Base-by-base conservation (phyloP, 768 basidiomycete genomes). In the Lactarius trivialis region DNA sequence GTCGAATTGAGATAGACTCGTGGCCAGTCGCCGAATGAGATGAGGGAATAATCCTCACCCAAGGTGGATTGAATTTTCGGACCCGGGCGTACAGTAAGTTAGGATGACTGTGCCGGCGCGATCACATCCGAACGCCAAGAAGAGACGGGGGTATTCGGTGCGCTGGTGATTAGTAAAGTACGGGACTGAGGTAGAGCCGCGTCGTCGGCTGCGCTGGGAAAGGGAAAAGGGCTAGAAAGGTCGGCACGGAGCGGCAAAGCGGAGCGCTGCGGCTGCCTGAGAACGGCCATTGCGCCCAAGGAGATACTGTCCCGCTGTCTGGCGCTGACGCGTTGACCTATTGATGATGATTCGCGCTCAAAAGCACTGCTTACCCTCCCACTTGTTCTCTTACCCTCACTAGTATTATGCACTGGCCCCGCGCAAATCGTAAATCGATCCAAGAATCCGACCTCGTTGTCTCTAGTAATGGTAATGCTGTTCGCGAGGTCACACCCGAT, bases 331-430 rank as follows among this genome's bases (percentile, higher is more conserved):
- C 30, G 30, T 30, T 30, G 30, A 30, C 6, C n/a, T 30, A 30
- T 6, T 30, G 30, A 30, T 30, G 30, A 30, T 30, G 30, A 30
- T 30, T 3, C 30, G n/a, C 53, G n/a, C 60, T 21, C 43, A 7
- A 56, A n/a, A 21, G 60, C 48, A 21, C 28, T 49, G 7, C 50
- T 9, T 49, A 24, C 45, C 0, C 14, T 48, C 14, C 12, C 24
- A 48, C 45, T 48, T 24, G 14, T 33, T 30, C 17, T 30, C 33
- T 30, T n/a, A 30, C 52, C 19, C 30, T 14, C 15, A 28, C 43
- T 48, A 26, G 7, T 4, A 41, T 5, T 15, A 64, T 64, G 63
- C 63, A 58, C 9, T 64, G 63, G 63, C 63, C 58, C 3, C 58
- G 63, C 9, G 24, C 43, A 7, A 8, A 2, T 14, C 55, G 63